Evolutionary conservation across 2,329 filamentous ascomycete species (phyloP).

Genomic region (Ascochyta pisi): DNA sequence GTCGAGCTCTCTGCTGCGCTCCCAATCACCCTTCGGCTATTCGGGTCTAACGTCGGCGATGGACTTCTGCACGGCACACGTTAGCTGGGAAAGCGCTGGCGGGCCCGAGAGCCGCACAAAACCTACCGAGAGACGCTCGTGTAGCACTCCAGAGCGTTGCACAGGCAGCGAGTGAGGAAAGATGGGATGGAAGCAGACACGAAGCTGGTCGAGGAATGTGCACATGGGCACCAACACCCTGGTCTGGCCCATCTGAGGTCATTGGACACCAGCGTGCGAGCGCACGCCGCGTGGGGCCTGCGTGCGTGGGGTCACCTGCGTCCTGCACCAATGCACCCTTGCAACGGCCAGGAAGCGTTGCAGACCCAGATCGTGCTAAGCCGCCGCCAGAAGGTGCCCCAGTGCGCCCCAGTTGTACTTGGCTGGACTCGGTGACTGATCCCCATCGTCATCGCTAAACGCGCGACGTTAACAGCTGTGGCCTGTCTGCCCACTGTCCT

Average conservation of each 20-base stretch:
- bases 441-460: constrained; percentile 23
- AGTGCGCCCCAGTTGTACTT: constrained; percentile 2
- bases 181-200: constrained; percentile 10
- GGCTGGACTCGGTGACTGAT: constrained; percentile 16
- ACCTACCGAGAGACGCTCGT: constrained; percentile 9
- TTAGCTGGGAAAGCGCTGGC: constrained; percentile 7
- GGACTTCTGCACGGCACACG: constrained; percentile 7
- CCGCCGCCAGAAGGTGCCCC: constrained; percentile 22
- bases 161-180: constrained; percentile 7
- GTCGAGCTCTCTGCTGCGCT: constrained; percentile 5
- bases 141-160: constrained; percentile 7
- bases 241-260: constrained; percentile 4
- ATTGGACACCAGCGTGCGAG: constrained; percentile 9
- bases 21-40: constrained; percentile 26
- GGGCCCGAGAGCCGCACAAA: constrained; percentile 7
- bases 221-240: constrained; percentile 7
- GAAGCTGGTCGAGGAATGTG: constrained; percentile 13
- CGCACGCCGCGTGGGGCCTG: background rate
- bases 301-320: constrained; percentile 8
- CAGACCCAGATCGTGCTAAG: constrained; percentile 19
- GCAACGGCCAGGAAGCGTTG: constrained; percentile 20
- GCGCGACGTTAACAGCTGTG: constrained; percentile 3
- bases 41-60: constrained; percentile 30
- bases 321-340: constrained; percentile 15
- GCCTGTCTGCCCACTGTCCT: background rate